These are phyloP conservation scores for Veloboletus limbatus DNA, from an alignment of 1,284 basidiomycete genomes.

Conservation along the genomic window DNA sequence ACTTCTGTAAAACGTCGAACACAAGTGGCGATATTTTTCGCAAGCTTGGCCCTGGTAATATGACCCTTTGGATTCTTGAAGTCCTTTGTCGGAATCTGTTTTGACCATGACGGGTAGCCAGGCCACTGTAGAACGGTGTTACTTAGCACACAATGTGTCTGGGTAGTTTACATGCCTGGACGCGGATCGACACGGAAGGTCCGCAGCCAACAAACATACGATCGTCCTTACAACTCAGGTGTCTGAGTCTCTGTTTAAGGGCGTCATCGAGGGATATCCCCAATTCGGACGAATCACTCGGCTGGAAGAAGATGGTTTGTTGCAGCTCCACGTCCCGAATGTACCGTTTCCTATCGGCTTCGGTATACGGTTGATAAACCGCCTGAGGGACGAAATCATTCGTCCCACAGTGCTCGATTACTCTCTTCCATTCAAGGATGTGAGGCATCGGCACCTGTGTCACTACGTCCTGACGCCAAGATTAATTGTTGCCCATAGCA, in stretches of 20 bases:
- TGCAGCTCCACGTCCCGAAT: conserved; percentile 65
- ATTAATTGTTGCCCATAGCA: conserved; percentile 7
- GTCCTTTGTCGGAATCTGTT: conserved; percentile 75
- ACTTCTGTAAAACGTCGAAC: conserved; percentile 55
- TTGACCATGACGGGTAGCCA: conserved; percentile 70
- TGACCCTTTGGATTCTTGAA: conserved; percentile 71
- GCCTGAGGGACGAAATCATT: conserved; percentile 59
- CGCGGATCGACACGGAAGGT: conserved; percentile 71
- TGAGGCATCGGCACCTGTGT: conserved; percentile 27
- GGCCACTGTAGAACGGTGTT: conserved; percentile 53
- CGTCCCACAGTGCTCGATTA: conserved; percentile 25
- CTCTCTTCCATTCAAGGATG: conserved; percentile 27
- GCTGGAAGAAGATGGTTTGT: conserved; percentile 59
- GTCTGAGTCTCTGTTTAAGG: conserved; percentile 41
- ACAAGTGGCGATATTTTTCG: conserved; percentile 67
- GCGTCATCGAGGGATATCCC: conserved; percentile 60
- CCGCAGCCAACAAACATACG: conserved; percentile 64
- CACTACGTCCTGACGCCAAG: conserved; percentile 19
- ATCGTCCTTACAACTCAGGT: conserved; percentile 52
- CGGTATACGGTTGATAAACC: conserved; percentile 71
- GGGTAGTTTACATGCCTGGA: conserved; percentile 49
- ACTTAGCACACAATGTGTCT: conserved; percentile 2
- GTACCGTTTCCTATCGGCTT: conserved; percentile 68
- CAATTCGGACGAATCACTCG: conserved; percentile 46
- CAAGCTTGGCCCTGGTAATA: conserved; percentile 63